A percentile compares a stretch with the other conserved stretches of the same genome.
phyloP scores from a whole-genome alignment of 2,329 filamentous ascomycete genomes.

The Neonectria ditissima region DNA sequence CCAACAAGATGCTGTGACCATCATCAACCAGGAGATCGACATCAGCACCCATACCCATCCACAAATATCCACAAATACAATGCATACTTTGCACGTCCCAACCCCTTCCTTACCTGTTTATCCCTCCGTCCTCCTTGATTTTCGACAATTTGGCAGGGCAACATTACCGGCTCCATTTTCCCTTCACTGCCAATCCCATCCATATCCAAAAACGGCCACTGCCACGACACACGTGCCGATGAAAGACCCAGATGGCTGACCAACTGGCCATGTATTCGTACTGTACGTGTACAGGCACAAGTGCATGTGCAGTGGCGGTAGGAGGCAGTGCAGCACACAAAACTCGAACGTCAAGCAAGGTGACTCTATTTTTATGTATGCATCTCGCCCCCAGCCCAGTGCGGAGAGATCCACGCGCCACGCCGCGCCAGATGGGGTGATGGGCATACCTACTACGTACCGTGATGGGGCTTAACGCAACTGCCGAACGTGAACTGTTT shows the following conservation, averaged over 20 bases:
- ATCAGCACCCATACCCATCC: neutral
- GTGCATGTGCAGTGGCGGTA: neutral
- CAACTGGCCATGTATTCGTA: neutral
- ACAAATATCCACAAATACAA: slow-evolving; percentile 2
- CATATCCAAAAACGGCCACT: neutral
- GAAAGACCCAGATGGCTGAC: neutral
- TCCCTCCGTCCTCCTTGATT: neutral
- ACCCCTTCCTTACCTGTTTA: neutral
- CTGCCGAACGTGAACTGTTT: slow-evolving; percentile 19
- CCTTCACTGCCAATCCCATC: neutral
- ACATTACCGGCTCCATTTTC: neutral
- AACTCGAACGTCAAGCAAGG: neutral
- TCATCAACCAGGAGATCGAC: neutral
- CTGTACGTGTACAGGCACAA: neutral
- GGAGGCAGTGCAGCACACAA: slow-evolving; percentile 5
- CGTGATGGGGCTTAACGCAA: neutral
- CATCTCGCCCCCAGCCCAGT: neutral
- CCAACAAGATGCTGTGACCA: neutral
- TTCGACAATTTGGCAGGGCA: slow-evolving; percentile 1
- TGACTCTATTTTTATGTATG: slow-evolving; percentile 20
- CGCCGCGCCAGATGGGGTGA: neutral
- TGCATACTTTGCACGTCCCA: neutral
- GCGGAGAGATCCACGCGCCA: slow-evolving; percentile 1
- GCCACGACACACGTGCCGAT: neutral
- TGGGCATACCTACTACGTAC: too few relatives aligned